Evolutionary conservation across 345 rosid genomes (phyloP).

Genomic region (Triadica sebifera): DNA sequence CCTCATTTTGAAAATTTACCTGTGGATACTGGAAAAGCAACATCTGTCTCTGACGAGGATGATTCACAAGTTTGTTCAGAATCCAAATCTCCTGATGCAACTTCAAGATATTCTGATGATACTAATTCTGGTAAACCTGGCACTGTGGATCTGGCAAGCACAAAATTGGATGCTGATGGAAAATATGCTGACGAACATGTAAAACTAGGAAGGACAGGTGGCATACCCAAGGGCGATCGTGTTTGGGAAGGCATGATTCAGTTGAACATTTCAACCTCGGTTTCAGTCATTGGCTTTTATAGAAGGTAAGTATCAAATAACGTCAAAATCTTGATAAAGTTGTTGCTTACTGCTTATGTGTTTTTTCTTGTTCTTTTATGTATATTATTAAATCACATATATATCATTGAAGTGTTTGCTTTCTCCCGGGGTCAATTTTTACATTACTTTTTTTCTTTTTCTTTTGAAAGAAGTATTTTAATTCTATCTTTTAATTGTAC

Average conservation of each 20-base stretch:
- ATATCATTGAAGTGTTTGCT: background rate
- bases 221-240: constrained; percentile 41
- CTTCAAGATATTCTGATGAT: constrained; percentile 30
- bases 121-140: constrained; percentile 29
- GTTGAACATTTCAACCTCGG: constrained; percentile 47
- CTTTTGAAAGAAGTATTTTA: background rate
- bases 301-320: constrained; percentile 56
- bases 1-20: constrained; percentile 77
- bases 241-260: constrained; percentile 84
- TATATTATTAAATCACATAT: background rate
- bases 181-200: constrained; percentile 16
- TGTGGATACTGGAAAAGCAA: constrained; percentile 38
- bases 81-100: constrained; percentile 39
- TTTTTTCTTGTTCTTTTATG: background rate
- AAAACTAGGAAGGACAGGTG: constrained; percentile 25
- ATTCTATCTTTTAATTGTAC: background rate
- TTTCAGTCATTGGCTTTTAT: constrained; percentile 56
- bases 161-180: constrained; percentile 22
- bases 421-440: background rate
- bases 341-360: background rate
- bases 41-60: constrained; percentile 38
- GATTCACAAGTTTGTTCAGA: constrained; percentile 31
- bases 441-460: background rate
- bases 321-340: background rate
- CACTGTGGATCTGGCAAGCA: constrained; percentile 20